A percentile compares a stretch with the other conserved stretches of the same genome.
These are phyloP conservation scores for Penicillium glabrum DNA, from an alignment of 2,329 filamentous ascomycete genomes.

Conservation along the genomic window DNA sequence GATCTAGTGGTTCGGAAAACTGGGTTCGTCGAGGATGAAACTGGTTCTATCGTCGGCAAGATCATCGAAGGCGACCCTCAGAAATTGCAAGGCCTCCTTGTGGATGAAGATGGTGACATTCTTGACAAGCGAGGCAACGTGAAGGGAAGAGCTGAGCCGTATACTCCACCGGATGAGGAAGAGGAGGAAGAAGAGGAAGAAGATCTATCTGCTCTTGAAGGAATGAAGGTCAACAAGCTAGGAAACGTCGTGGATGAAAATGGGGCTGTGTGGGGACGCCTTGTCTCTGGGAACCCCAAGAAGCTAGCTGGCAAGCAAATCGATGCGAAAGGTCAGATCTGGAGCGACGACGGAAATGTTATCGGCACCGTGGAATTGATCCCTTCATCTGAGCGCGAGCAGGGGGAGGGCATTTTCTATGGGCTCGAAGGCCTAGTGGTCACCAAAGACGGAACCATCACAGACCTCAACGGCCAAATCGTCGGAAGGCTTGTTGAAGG, in stretches of 20 bases:
- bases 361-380: neutral
- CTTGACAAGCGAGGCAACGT: conserved; percentile 61
- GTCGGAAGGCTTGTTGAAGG: conserved; percentile 45
- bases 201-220: neutral
- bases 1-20: neutral
- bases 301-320: conserved; percentile 57
- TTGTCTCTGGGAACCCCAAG: conserved; percentile 42
- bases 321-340: conserved; percentile 62
- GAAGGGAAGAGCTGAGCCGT: conserved; percentile 19
- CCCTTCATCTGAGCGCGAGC: conserved; percentile 35
- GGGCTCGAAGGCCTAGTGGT: conserved; percentile 57
- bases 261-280: conserved; percentile 1
- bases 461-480: conserved; percentile 73
- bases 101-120: conserved; percentile 62
- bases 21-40: neutral
- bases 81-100: conserved; percentile 56
- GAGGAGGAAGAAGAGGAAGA: neutral
- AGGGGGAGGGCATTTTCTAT: conserved; percentile 57
- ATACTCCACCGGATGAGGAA: neutral
- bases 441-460: conserved; percentile 57
- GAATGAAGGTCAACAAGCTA: conserved; percentile 6
- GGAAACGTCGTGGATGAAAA: conserved; percentile 6
- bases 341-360: conserved; percentile 59
- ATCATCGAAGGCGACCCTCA: conserved; percentile 60
- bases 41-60: conserved; percentile 40